Percentiles rank a stretch among this genome's conserved stretches.
These are phyloP conservation scores for Melanomma pulvis-pyrius DNA, from an alignment of 495 filamentous ascomycete species.

Conservation along the genomic window DNA sequence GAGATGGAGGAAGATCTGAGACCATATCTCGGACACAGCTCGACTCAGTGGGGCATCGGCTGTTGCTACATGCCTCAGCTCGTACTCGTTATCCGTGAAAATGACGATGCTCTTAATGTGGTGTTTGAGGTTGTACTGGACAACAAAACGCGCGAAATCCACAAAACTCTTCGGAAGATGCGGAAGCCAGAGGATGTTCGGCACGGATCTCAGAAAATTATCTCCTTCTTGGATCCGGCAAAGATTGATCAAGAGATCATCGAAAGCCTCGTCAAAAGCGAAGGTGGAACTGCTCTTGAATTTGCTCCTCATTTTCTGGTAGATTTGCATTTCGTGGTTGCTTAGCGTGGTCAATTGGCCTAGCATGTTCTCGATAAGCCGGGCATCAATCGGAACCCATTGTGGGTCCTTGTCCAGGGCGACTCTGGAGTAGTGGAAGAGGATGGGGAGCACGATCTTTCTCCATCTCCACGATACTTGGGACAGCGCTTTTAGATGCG, in stretches of 20 bases:
- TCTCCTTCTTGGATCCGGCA: slow-evolving; percentile 29
- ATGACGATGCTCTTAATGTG: slow-evolving; percentile 31
- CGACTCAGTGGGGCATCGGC: slow-evolving; percentile 17
- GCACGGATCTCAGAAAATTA: slow-evolving; percentile 19
- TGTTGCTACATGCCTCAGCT: slow-evolving; percentile 20
- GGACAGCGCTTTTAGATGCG: slow-evolving; percentile 29
- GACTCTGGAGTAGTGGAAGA: slow-evolving; percentile 29
- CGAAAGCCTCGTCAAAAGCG: slow-evolving; percentile 28
- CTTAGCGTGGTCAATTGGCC: slow-evolving; percentile 19
- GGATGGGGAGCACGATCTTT: slow-evolving; percentile 28
- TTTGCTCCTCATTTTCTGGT: slow-evolving; percentile 31
- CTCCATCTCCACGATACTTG: slow-evolving; percentile 28
- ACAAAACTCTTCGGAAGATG: slow-evolving; percentile 22
- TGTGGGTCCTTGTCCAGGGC: slow-evolving; percentile 23
- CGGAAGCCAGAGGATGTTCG: slow-evolving; percentile 25
- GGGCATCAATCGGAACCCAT: slow-evolving; percentile 35
- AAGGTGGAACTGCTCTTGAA: slow-evolving; percentile 26
- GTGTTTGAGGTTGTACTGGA: slow-evolving; percentile 15
- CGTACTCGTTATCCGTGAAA: slow-evolving; percentile 30
- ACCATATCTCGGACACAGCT: slow-evolving; percentile 30
- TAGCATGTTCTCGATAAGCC: slow-evolving; percentile 32
- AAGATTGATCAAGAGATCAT: slow-evolving; percentile 28
- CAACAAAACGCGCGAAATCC: slow-evolving; percentile 21
- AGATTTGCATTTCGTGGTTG: slow-evolving; percentile 32
- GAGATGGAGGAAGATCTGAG: slow-evolving; percentile 25